Base-by-base conservation (phyloP, 371 early-diverging fungal species). In the Rhizopus stolonifer region DNA sequence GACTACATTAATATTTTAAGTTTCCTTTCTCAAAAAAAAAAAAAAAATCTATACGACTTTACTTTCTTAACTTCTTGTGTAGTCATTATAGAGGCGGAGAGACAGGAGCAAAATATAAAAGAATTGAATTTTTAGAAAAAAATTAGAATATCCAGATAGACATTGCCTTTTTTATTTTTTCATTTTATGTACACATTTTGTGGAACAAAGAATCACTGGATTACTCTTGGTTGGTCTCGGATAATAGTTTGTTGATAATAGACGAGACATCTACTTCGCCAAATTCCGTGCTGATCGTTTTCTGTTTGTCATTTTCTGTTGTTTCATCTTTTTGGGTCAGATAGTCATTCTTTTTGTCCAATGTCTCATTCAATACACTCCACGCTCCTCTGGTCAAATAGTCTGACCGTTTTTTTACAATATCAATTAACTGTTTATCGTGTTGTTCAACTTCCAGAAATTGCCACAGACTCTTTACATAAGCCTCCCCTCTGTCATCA, bases 401-500 rank as follows among this genome's bases (percentile, higher is more conserved):
- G 4, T 53, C 49, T 11, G 65, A 46, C 34, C 49, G 67, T 8
- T 49, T 31, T 21, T 68, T 61, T 11, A 60, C 50, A 10, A 45
- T 49, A 4, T 60, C 49, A 15, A 52, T 53, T 13, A 70, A 22
- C 19, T 46, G 18, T 17, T 22, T 19, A 5, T 42, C 38, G 25
- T 54, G 44, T 11, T 60, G 70, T 11, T 77, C 60, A 2, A 79
- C 72, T n/a, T 71, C 71, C 21, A 78, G 54, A 62, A 88, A 88
- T 32, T 77, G 72, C 66, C 74, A 79, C 14, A 86, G 52, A 51
- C 87, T 86, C 6, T 72, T 69, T 54, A 83, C 74, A 47, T 85
- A 86, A 0, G 87, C 81, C 63, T 85, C 83, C 0, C 84, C 84
- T 14, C 70, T 71, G 36, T 79, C 79, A 43, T 85, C 84, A 10